Base-by-base conservation (phyloP, 164 flowering plant species). In the Kingdonia uniflora region DNA sequence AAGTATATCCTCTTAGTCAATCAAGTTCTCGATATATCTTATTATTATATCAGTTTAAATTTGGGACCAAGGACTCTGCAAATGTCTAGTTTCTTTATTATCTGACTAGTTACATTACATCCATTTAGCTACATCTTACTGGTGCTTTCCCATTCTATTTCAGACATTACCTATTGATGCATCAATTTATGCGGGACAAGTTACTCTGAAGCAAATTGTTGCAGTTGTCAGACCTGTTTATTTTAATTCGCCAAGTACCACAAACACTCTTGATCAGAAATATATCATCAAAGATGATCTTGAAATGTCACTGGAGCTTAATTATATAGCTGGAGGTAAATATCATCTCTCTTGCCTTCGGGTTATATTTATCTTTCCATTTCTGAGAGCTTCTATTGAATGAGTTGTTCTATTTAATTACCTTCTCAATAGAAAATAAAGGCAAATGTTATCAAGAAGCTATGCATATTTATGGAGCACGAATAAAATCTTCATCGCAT, bases 221-320 rank as follows among this genome's bases (percentile, higher is more conserved):
- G 96, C 92, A 41, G 87, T 84, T 47, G 35, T 87, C 55, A 79
- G 96, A 61, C 92, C 96, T 49, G 66, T 43, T 15, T 46, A 57
- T 65, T 82, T 67, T 56, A 16, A 2, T 56, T 65, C 72, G 45
- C 66, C 65, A 6, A 49, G 59, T 43, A 51, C 58, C 19, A 55
- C 70, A 1, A 62, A 65, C 14, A 46, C 17, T 20, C 57, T 87
- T 59, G 80, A 84, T 42, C 82, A 76, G 42, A 87, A 66, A 59
- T 57, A 70, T 54, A 82, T 87, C 46, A 21, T 79, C 5, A 79
- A 65, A 53, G 67, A 53, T 49, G 61, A 66, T 43, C 22, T 55
- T 42, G 81, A 75, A 45, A 79, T 84, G 80, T 47, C 14, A 35
- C 58, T 84, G 72, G 70, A 68, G 56, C 59, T 84, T 10, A 65